Evolutionary conservation across 2,329 filamentous ascomycete species (phyloP), one percentile per base, ranked within the genome.

Genomic region (Fusarium acutatum): DNA sequence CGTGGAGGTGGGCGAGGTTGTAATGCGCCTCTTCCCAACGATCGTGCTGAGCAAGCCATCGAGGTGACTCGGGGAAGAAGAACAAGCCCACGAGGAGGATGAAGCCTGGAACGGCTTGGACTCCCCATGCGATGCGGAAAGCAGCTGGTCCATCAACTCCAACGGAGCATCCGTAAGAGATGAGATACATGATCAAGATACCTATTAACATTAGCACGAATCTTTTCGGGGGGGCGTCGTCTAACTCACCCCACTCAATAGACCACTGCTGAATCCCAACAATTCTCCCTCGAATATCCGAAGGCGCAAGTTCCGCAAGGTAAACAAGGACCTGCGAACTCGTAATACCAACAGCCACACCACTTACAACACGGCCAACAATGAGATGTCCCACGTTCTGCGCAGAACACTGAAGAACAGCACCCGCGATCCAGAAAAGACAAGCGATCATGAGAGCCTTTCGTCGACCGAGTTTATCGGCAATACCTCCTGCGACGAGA

Each of bases 181-280:
- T 89, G 72, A 90, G 91, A 81, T 91, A 93, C 89, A 92, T 92
- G 81, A 92, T 90, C 66, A 92, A 78, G 72, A 92, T 92, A 71
- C 89, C 91, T 87, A 87, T 1, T 7, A 5, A 22, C 50, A 13
- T 37, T 38, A 53, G 32, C 24, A 38, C 7, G 5, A 13, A 9
- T 5, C 18, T 35, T 13, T 13, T 5, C 20, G 2, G 1, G 8
- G 1, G 7, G 2, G 6, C 14, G 3, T 2, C 24, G 40, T 44
- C 22, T 3, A 17, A 30, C 71, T 47, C 54, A 75, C 81, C 81
- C 80, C 81, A 93, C 72, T 92, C 93, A 69, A 95, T 94, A 32
- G 92, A 91, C 85, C 91, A 92, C 80, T 94, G 92, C 80, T 94
- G 92, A 47, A 89, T 88, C 59, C 91, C 90, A 22, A 95, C 91